Evolutionary conservation across 1,284 basidiomycete species (phyloP), one percentile per base, ranked within the genome.

Genomic region (Sphagnurus paluster): DNA sequence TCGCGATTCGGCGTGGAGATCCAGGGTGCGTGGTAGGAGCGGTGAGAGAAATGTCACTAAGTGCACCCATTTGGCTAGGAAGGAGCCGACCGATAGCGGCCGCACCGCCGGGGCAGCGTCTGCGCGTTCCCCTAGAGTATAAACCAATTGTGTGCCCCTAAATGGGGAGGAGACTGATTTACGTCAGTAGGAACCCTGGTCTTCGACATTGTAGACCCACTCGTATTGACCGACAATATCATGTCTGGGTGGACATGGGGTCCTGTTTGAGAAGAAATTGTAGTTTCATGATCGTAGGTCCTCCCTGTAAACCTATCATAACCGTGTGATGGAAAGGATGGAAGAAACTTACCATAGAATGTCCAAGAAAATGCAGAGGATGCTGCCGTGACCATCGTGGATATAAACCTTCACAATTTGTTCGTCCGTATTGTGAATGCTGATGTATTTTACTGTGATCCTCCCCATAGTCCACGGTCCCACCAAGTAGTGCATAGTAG

Each of bases 341-440:
- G 3, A 26, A 20, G 9, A 17, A 39, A 51, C 66, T 26, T 54
- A 76, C 78, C 40, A 81, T 64, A 1, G 77, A 80, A 58, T 80
- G 76, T 0, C 76, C 79, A 1, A 82, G 47, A 48, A 82, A 78
- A 58, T 81, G 79, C 9, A 79, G 57, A 0, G 77, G 77, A 3
- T 57, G 58, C 20, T 60, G 50, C 9, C 28, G 38, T 1, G 75
- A 78, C 77, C 78, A 81, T 23, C 63, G 47, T 0, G 77, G 73
- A 55, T 78, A 80, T n/a, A 76, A 56, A 1, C 72, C 76, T 10
- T 50, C 26, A 3, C 48, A 25, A 52, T 71, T 64, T 9, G 57
- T 63, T 35, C 77, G 66, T 8, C 79, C 79, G 48, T 68, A 75
- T 9, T 74, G 68, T 5, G 58, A 57, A 55, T 82, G 78, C 0